Conservation (phyloP, 148 eudicot species). For the Polygonum maritimum region DNA sequence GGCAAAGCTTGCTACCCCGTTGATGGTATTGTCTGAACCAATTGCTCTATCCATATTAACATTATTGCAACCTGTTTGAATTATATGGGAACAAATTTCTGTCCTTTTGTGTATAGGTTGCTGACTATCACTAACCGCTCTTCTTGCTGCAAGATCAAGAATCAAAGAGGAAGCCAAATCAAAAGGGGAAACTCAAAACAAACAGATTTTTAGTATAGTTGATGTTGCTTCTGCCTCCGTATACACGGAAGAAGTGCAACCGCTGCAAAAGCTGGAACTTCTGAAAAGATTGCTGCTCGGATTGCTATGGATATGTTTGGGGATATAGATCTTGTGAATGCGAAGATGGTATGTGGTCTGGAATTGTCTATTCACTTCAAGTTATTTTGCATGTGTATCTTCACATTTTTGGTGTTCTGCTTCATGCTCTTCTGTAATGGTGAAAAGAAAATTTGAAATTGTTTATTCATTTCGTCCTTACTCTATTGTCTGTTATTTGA, state of each 20-base stretch:
- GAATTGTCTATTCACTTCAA: conserved; percentile 7
- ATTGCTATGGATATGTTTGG: conserved; percentile 94
- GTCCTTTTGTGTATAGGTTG: too few relatives aligned
- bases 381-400: not conserved
- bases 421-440: not conserved
- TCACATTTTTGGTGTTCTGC: not conserved
- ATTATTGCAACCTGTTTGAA: too few relatives aligned
- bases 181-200: too few relatives aligned
- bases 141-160: too few relatives aligned
- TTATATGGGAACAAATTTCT: too few relatives aligned
- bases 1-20: too few relatives aligned
- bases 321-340: conserved; percentile 86
- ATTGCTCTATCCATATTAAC: too few relatives aligned
- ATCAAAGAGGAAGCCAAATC: too few relatives aligned
- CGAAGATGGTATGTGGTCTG: conserved; percentile 95
- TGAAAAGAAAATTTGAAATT: not conserved
- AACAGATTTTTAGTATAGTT: too few relatives aligned
- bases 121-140: too few relatives aligned
- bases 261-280: conserved; percentile 73
- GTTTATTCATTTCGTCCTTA: not conserved
- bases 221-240: too few relatives aligned
- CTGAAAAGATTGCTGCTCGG: conserved; percentile 92
- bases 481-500: conserved; percentile 32
- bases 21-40: too few relatives aligned
- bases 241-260: conserved; percentile 98